Evolutionary conservation across 2,329 filamentous ascomycete genomes (phyloP).

Genomic region (Thelonectria olida): DNA sequence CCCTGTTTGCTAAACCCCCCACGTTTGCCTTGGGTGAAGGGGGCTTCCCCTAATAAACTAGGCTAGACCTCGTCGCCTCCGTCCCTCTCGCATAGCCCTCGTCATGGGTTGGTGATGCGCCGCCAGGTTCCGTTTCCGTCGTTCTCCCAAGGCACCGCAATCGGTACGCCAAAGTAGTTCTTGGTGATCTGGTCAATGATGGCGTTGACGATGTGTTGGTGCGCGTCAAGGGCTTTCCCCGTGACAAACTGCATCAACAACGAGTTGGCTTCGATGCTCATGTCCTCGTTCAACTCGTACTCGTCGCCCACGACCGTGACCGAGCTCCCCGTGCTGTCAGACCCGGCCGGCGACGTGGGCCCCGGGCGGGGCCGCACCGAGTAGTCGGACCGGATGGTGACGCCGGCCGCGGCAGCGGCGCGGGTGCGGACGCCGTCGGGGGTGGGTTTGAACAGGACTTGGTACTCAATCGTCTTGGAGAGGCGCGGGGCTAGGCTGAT

Average conservation of each 20-base stretch:
- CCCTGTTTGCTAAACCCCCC: too few relatives aligned
- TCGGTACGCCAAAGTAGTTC: constrained; percentile 31
- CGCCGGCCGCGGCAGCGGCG: constrained; percentile 53
- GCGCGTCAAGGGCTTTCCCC: constrained; percentile 41
- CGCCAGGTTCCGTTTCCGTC: not conserved
- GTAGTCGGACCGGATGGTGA: constrained; percentile 53
- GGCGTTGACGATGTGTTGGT: constrained; percentile 43
- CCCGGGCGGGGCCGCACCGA: constrained; percentile 37
- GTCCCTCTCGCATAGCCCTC: not conserved
- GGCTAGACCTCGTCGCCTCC: not conserved
- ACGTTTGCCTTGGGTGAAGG: too few relatives aligned
- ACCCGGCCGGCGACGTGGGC: constrained; percentile 36
- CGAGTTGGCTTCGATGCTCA: constrained; percentile 45
- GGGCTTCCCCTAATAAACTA: too few relatives aligned
- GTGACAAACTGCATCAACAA: constrained; percentile 49
- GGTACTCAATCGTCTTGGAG: constrained; percentile 51
- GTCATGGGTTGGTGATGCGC: not conserved
- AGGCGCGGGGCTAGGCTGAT: constrained; percentile 51
- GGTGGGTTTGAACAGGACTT: constrained; percentile 55
- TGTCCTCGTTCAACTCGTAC: constrained; percentile 46
- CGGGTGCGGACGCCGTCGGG: constrained; percentile 53
- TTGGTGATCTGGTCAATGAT: constrained; percentile 44
- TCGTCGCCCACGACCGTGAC: constrained; percentile 39
- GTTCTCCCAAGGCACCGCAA: constrained; percentile 1
- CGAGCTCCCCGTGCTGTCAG: constrained; percentile 40